A percentile compares a stretch with the other conserved stretches of the same genome.
Evolutionary conservation across 331 rosid species (phyloP).

Genomic region (Telfairia occidentalis): DNA sequence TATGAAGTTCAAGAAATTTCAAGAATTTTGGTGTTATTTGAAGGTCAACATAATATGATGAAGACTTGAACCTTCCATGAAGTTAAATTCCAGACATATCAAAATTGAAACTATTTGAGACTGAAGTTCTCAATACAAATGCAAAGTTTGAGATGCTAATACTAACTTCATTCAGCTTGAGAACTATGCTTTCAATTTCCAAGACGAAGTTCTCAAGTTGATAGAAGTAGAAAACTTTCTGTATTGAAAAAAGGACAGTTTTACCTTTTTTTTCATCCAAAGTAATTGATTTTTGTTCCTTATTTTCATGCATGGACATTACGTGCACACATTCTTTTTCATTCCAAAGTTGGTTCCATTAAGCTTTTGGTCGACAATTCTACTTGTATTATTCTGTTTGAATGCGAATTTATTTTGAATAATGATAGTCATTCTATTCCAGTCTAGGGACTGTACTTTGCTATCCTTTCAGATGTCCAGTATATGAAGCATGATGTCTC

Average conservation of each 20-base stretch:
- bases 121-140: background rate
- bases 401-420: background rate
- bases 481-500: background rate
- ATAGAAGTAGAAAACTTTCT: background rate
- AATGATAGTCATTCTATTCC: background rate
- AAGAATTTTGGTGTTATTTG: background rate
- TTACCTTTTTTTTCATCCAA: background rate
- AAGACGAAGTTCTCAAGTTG: background rate
- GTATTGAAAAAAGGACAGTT: background rate
- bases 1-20: background rate
- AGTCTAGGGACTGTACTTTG: background rate
- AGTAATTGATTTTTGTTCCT: background rate
- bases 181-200: background rate
- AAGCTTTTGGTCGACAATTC: background rate
- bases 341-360: background rate
- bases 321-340: background rate
- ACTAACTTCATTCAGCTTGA: background rate
- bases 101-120: background rate
- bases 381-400: background rate
- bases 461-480: background rate
- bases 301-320: background rate
- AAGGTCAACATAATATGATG: background rate
- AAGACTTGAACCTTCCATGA: background rate
- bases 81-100: background rate
- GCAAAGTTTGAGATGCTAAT: background rate